These are phyloP conservation scores for Moesziomyces sp. DNA, from an alignment of 1,284 basidiomycete genomes.

Conservation along the genomic window DNA sequence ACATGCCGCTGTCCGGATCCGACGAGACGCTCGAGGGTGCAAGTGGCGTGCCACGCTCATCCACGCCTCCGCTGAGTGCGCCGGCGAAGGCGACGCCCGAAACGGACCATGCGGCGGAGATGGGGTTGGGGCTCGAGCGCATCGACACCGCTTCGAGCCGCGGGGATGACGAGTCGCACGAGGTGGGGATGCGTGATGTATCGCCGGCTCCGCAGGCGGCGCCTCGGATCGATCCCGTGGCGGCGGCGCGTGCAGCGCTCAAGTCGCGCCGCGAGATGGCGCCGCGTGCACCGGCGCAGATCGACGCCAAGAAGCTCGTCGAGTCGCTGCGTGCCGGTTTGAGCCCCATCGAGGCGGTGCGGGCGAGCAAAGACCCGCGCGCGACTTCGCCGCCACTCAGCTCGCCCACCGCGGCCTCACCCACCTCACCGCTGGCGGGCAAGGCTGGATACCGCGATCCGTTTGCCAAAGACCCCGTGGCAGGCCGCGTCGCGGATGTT, in stretches of 20 bases:
- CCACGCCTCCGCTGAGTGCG: slow-evolving; percentile 26
- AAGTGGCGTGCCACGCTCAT: slow-evolving; percentile 15
- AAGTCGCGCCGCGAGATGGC: slow-evolving; percentile 18
- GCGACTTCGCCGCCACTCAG: not conserved
- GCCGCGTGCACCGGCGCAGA: slow-evolving; percentile 11
- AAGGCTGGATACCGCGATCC: slow-evolving; percentile 31
- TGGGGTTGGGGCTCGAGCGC: slow-evolving; percentile 1
- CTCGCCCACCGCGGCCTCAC: not conserved
- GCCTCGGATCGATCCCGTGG: slow-evolving; percentile 21
- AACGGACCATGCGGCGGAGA: slow-evolving; percentile 11
- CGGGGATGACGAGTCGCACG: not conserved
- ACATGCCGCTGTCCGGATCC: slow-evolving; percentile 6
- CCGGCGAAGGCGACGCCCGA: slow-evolving; percentile 9
- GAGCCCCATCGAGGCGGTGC: slow-evolving; percentile 33
- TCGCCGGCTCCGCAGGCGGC: slow-evolving; percentile 2
- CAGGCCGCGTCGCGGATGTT: slow-evolving; percentile 54
- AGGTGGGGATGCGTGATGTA: not conserved
- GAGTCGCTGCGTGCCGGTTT: slow-evolving; percentile 36
- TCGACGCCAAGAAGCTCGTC: slow-evolving; percentile 46
- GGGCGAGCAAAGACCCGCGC: slow-evolving; percentile 26
- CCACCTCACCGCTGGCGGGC: not conserved
- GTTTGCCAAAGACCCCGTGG: slow-evolving; percentile 53
- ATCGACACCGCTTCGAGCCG: slow-evolving; percentile 1
- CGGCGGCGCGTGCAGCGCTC: slow-evolving; percentile 31
- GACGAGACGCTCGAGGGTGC: slow-evolving; percentile 7